These are phyloP conservation scores for Boletus edulis DNA, from an alignment of 768 basidiomycete genomes.

Conservation along the genomic window DNA sequence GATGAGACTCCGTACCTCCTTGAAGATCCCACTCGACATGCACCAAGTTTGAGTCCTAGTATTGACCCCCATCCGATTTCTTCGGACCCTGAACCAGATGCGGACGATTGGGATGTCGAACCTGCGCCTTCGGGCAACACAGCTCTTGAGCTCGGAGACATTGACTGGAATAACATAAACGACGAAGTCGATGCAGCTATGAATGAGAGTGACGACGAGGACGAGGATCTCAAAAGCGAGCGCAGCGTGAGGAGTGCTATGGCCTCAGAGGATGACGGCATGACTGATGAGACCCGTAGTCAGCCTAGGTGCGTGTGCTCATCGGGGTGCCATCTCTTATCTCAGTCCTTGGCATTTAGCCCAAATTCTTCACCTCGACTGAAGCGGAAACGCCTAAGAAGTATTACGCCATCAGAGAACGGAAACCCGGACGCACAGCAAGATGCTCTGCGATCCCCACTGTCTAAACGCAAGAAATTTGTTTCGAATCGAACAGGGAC, in stretches of 20 bases:
- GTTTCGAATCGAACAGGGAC: constrained; percentile 60
- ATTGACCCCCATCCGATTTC: constrained; percentile 53
- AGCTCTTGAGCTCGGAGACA: constrained; percentile 52
- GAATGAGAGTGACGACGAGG: constrained; percentile 69
- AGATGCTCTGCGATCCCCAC: constrained; percentile 59
- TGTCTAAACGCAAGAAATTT: constrained; percentile 80
- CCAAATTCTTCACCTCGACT: constrained; percentile 39
- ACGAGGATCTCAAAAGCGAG: constrained; percentile 36
- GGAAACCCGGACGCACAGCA: constrained; percentile 37
- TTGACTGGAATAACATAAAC: constrained; percentile 82
- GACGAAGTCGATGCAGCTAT: constrained; percentile 86
- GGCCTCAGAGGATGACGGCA: constrained; percentile 47
- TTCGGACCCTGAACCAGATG: constrained; percentile 65
- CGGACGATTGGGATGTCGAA: constrained; percentile 64
- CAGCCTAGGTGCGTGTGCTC: constrained; percentile 37
- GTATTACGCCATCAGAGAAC: constrained; percentile 67
- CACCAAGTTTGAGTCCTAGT: constrained; percentile 41
- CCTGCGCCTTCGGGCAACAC: constrained; percentile 31
- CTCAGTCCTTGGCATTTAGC: constrained; percentile 24
- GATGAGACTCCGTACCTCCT: constrained; percentile 77
- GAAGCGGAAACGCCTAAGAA: constrained; percentile 70
- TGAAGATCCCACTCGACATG: constrained; percentile 50
- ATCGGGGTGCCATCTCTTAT: constrained; percentile 19
- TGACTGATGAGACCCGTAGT: constrained; percentile 51
- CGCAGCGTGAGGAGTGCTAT: constrained; percentile 42